Evolutionary conservation across 768 basidiomycete species (phyloP), one percentile per base, ranked within the genome.

Genomic region (Suillus fuscotomentosus): DNA sequence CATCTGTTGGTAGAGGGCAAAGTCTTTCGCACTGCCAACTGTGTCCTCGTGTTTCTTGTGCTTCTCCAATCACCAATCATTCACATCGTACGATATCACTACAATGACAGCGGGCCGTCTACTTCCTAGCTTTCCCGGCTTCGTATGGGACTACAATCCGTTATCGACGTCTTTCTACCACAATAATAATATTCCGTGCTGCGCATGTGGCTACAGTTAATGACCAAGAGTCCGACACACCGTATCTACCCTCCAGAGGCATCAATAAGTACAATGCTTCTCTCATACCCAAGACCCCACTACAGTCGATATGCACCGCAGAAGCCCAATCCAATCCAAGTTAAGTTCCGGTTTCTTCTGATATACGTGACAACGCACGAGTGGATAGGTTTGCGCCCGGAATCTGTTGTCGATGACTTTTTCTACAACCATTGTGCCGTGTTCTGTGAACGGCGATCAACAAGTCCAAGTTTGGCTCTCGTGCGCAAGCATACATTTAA

Each of bases 271-370:
- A 36, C 34, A 27, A 34, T 54, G 53, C 53, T 34, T 34, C 31
- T 34, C 53, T 36, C 13, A 54, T 54, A n/a, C 53, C 53, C 53
- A 54, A 34, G 31, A 36, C 53, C 31, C 53, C 53, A 54, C 31
- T 34, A 54, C 31, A n/a, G 53, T 54, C 53, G 34, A 54, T 54
- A 54, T 54, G 53, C 31, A 54, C 53, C 34, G 5, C 34, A 54
- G 53, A 54, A 54, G 53, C 27, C 24, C 15, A 51, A 15, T 50
- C 3, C 51, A 53, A 10, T 38, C 17, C 34, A 54, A 36, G 53
- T 54, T 54, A 54, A 36, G 53, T 54, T 54, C 53, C 53, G 53
- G 31, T n/a, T n/a, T 34, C 53, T 54, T 54, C 53, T 54, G 34
- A 36, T 36, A 36, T n/a, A 20, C 34, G 11, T 54, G 53, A 50